These are phyloP conservation scores for Monilinia aucupariae DNA, from an alignment of 2,329 filamentous ascomycete genomes.

Conservation along the genomic window DNA sequence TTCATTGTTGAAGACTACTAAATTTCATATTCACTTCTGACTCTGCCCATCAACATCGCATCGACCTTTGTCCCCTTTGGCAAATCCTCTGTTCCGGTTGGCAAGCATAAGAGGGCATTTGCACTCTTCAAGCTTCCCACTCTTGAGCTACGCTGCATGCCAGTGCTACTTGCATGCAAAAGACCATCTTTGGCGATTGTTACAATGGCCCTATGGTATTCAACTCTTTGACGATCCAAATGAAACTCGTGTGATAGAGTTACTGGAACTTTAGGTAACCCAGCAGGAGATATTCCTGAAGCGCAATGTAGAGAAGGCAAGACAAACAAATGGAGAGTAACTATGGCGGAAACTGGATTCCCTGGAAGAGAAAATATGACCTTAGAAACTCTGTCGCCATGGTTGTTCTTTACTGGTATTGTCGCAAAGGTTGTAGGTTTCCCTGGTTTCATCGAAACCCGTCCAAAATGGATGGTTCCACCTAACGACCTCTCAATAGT, in stretches of 20 bases:
- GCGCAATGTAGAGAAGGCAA: constrained; percentile 77
- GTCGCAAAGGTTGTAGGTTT: constrained; percentile 98
- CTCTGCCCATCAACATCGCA: constrained; percentile 68
- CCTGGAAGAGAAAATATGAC: constrained; percentile 86
- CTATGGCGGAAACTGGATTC: constrained; percentile 87
- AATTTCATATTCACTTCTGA: constrained; percentile 27
- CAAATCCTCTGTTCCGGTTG: constrained; percentile 57
- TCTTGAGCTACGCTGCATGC: constrained; percentile 80
- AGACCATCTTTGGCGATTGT: constrained; percentile 59
- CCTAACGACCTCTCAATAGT: constrained; percentile 87
- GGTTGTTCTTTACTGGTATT: constrained; percentile 60
- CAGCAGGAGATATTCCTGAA: constrained; percentile 60
- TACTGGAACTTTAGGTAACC: constrained; percentile 69
- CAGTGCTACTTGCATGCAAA: constrained; percentile 74
- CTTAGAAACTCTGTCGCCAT: constrained; percentile 55
- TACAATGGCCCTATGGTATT: constrained; percentile 86
- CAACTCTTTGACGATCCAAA: constrained; percentile 69
- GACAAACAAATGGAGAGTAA: constrained; percentile 92
- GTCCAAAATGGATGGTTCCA: constrained; percentile 91
- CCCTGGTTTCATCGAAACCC: constrained; percentile 95
- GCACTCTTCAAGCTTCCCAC: constrained; percentile 86
- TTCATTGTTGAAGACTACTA: neutral
- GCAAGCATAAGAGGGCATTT: constrained; percentile 78
- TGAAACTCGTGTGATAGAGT: constrained; percentile 65
- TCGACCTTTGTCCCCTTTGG: constrained; percentile 66